Percentiles rank a stretch among this genome's conserved stretches.
phyloP scores from a whole-genome alignment of 176 grass and related monocot species.

The Bonia amplexicaulis region DNA sequence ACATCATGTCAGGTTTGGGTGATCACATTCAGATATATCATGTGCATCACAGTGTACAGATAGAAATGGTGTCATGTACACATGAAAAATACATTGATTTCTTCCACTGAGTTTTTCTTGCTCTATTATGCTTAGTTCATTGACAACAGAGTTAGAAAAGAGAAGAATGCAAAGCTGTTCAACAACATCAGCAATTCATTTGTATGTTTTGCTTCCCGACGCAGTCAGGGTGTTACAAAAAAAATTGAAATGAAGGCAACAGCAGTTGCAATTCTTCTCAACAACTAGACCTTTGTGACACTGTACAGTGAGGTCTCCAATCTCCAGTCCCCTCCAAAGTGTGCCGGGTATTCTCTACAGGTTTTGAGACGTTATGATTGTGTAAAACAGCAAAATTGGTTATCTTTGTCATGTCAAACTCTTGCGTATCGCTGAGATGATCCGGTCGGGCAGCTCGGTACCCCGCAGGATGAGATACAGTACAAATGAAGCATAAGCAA shows the following conservation, averaged over 20 bases:
- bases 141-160: not conserved
- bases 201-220: not conserved
- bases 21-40: not conserved
- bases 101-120: not conserved
- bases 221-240: not conserved
- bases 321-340: not conserved
- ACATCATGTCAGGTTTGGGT: not conserved
- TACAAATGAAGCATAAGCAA: constrained; percentile 57
- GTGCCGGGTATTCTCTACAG: constrained; percentile 7
- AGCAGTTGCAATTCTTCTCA: not conserved
- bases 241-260: not conserved
- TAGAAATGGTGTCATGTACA: not conserved
- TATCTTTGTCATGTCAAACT: constrained; percentile 36
- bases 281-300: not conserved
- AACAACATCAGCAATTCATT: constrained; percentile 17
- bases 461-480: constrained; percentile 72
- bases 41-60: not conserved
- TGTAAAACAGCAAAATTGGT: constrained; percentile 15
- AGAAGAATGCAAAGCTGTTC: not conserved
- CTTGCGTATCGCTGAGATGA: constrained; percentile 36
- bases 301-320: constrained; percentile 24
- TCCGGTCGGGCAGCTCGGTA: constrained; percentile 34
- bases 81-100: constrained; percentile 17
- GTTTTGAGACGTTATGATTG: not conserved
- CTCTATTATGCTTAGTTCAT: not conserved